Conservation (phyloP, 2,329 filamentous ascomycete species). For the Microsporum canis region DNA sequence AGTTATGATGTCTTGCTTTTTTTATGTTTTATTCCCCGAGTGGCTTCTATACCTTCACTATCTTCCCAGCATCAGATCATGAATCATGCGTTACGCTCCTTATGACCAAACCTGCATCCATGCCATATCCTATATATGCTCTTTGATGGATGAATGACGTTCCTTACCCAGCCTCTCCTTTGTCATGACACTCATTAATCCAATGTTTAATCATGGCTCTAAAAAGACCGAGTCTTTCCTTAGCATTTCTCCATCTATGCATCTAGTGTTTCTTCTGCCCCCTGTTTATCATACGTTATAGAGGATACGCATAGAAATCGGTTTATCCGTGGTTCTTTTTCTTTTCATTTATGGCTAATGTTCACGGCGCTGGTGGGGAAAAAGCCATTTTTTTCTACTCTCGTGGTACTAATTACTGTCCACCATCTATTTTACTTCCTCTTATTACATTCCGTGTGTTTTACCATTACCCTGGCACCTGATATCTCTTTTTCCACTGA, state of each 20-base stretch:
- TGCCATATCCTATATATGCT: not conserved
- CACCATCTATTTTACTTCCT: not conserved
- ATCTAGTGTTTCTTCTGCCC: not conserved
- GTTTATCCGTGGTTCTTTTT: not conserved
- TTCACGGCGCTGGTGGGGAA: not conserved
- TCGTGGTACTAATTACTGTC: not conserved
- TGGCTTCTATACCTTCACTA: not conserved
- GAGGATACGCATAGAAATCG: constrained; percentile 4
- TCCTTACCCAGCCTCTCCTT: constrained; percentile 8
- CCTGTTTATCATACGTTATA: constrained; percentile 5
- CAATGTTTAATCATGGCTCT: not conserved
- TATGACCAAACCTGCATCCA: constrained; percentile 6
- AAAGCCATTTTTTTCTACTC: not conserved
- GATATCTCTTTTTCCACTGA: not conserved
- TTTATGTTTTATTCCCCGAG: not conserved
- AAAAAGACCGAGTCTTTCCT: not conserved
- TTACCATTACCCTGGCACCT: not conserved
- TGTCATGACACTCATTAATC: constrained; percentile 10
- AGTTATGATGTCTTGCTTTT: constrained; percentile 4
- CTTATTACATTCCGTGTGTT: not conserved
- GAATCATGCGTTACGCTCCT: constrained; percentile 9
- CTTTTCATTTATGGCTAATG: not conserved
- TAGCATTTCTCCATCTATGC: not conserved
- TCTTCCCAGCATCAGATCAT: not conserved
- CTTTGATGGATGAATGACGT: constrained; percentile 9